A percentile compares a stretch with the other conserved stretches of the same genome.
Conservation (phyloP, 148 eudicot genomes). For the Limonium bicolor region DNA sequence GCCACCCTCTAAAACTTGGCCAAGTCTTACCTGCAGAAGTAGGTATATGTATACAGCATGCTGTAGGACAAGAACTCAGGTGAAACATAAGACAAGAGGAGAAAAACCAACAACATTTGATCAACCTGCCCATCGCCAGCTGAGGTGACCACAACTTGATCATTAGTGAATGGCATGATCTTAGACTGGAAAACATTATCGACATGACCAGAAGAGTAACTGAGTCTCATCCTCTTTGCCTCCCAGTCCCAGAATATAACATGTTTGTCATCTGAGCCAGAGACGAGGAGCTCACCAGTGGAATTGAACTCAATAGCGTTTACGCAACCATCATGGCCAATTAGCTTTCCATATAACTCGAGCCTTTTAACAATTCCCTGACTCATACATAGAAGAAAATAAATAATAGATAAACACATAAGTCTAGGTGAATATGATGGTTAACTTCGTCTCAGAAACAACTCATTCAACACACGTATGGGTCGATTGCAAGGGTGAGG, state of each 20-base stretch:
- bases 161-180: slow-evolving; percentile 70
- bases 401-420: not conserved
- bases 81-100: not conserved
- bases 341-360: slow-evolving; percentile 45
- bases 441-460: too few relatives aligned
- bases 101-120: not conserved
- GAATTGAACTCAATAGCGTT: slow-evolving; percentile 58
- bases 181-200: slow-evolving; percentile 59
- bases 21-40: slow-evolving; percentile 59
- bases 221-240: slow-evolving; percentile 16
- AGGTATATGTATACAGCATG: not conserved
- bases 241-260: slow-evolving; percentile 74
- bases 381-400: slow-evolving; percentile 7
- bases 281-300: slow-evolving; percentile 48
- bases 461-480: too few relatives aligned
- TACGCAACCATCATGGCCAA: slow-evolving; percentile 70
- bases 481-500: too few relatives aligned
- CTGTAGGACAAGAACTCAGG: not conserved
- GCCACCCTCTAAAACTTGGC: slow-evolving; percentile 50
- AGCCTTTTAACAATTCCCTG: slow-evolving; percentile 47
- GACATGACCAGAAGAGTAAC: slow-evolving; percentile 61
- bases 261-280: slow-evolving; percentile 72
- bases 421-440: not conserved
- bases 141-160: slow-evolving; percentile 44
- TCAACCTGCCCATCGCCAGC: slow-evolving; percentile 81